Base-by-base conservation (phyloP, 1,139 yeast genomes). In the Nakaseomyces delphensis region DNA sequence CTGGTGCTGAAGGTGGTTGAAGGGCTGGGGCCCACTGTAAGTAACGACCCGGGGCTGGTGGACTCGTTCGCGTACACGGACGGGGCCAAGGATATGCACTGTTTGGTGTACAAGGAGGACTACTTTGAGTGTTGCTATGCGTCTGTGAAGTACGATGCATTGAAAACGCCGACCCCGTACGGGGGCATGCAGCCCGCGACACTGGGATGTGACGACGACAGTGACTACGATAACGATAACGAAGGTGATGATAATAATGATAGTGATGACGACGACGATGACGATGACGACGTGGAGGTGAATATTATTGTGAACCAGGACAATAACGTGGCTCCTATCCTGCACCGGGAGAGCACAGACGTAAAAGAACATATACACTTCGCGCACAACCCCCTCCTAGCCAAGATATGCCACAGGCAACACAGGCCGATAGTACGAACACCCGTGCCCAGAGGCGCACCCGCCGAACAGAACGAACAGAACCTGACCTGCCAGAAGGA, bases 351-450 rank as follows among this genome's bases (percentile, higher is more conserved):
- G n/a, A 10, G 28, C 28, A 8, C n/a, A 13, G 23, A 31, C 23
- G 35, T 18, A 7, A n/a, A 20, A 11, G 37, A 33, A 11, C 37
- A 33, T 11, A 33, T 33, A 20, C 37, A 33, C 18, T 33, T 33
- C 18, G 27, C 9, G 9, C 11, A 20, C 14, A 33, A 21, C 19
- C 37, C 37, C 4, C 10, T 33, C 9, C 18, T 33, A n/a, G 23
- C 16, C 5, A 38, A 32, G 13, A 36, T 46, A 15, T 27, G 38
- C 7, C 47, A 47, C 15, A 14, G 41, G 11, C 42, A 42, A 19
- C 47, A 49, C 43, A 43, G 40, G 28, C 25, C 31, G 4, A 42
- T 49, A 15, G 43, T 50, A 19, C 48, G 44, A 35, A 49, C 52
- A 5, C 52, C 52, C 11, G 28, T 46, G 4, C 52, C 52, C 21